Base-by-base conservation (phyloP, 1,139 yeast species). In the Yamadazyma blattariae region DNA sequence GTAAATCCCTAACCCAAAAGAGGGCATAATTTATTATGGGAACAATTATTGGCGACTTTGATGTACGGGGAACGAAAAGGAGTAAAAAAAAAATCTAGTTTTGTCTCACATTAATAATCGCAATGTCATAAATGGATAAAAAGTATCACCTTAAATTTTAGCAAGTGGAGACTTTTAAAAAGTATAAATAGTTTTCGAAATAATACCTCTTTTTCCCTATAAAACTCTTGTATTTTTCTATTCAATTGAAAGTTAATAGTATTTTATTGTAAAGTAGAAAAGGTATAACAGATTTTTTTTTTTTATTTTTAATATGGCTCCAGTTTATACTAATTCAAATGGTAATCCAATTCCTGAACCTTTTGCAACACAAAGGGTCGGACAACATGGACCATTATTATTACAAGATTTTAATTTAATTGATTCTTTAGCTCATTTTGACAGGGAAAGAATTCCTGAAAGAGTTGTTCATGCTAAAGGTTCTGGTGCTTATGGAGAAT, bases 381-480 rank as follows among this genome's bases (percentile, higher is more conserved):
- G 84, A 42, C 69, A 79, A 34, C 74, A 71, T 44, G 87, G 92
- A 35, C 87, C 92, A 18, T 62, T 82, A 46, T 64, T 83, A 36
- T 56, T 84, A 44, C 90, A 83, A 57, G 94, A 84, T 56, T 76
- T 77, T 60, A 81, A 80, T 59, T 62, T 83, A 50, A 71, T 83
- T 48, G 94, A 84, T 52, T 65, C 80, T 29, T 60, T 84, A 32
- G 81, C 89, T 16, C 90, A 82, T 57, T 84, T 84, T 50, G 88
- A 82, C 63, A 74, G 90, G 48, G 92, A 84, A 61, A 70, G 90
- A 54, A 77, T 83, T 40, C 90, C 92, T 21, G 92, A 83, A 62
- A 74, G 92, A 54, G 89, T 83, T 28, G 92, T 83, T 31, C 94
- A 84, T 55, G 92, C 92, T 42, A 83, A 82, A 59, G 94, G 92